Percentiles rank a stretch among this genome's conserved stretches.
phyloP scores from a whole-genome alignment of 176 grass and related monocot genomes.

The Dendrocalamus sinicus region DNA sequence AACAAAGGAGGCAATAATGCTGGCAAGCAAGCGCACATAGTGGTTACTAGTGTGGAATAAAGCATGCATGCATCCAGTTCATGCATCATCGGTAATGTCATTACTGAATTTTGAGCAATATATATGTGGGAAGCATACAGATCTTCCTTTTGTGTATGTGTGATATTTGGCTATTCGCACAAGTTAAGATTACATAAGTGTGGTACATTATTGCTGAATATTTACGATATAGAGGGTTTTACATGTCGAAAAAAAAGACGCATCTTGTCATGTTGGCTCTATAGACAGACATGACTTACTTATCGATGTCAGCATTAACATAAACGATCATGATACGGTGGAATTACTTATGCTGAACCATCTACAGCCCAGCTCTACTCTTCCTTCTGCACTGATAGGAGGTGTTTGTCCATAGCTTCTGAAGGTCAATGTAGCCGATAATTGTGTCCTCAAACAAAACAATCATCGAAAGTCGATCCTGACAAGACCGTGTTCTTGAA shows the following conservation, averaged over 20 bases:
- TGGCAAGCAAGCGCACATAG: constrained; percentile 35
- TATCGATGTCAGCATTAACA: constrained; percentile 10
- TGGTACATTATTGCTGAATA: constrained; percentile 27
- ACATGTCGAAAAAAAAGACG: background rate
- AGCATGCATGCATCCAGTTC: constrained; percentile 29
- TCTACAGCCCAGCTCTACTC: constrained; percentile 73
- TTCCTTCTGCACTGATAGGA: constrained; percentile 55
- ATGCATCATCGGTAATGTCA: constrained; percentile 38
- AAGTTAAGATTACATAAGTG: background rate
- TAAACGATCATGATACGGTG: background rate
- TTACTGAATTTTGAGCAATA: constrained; percentile 45
- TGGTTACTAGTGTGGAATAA: constrained; percentile 48
- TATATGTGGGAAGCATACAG: constrained; percentile 29
- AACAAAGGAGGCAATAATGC: constrained; percentile 43
- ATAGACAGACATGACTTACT: constrained; percentile 33
- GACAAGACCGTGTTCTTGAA: constrained; percentile 81
- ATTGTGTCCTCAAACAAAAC: constrained; percentile 87
- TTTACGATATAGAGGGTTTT: constrained; percentile 16
- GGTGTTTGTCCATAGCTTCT: constrained; percentile 85
- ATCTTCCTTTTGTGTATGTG: constrained; percentile 3
- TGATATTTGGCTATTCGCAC: constrained; percentile 22
- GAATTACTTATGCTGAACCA: constrained; percentile 39
- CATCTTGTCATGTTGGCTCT: constrained; percentile 36
- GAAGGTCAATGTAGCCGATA: constrained; percentile 92
- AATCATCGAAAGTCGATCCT: constrained; percentile 77